Percentiles rank a stretch among this genome's conserved stretches.
phyloP scores from a whole-genome alignment of 192 early-diverging fungal species.

The Diversispora epigaea region DNA sequence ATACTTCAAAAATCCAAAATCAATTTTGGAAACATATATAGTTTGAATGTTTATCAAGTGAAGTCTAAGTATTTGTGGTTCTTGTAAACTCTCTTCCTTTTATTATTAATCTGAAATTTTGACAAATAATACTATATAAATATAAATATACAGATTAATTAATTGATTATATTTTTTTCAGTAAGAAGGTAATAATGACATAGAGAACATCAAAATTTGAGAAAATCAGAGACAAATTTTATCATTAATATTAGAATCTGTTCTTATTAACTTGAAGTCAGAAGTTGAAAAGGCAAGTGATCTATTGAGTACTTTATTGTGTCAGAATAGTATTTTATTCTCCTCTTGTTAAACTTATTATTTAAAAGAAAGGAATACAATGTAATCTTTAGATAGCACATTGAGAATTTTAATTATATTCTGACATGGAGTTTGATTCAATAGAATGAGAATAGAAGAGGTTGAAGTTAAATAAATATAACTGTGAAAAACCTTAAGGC shows the following conservation, averaged over 20 bases:
- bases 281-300: constrained; percentile 18
- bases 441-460: constrained; percentile 34
- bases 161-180: constrained; percentile 31
- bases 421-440: constrained; percentile 33
- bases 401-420: constrained; percentile 32
- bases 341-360: constrained; percentile 21
- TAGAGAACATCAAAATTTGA: constrained; percentile 33
- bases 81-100: constrained; percentile 30
- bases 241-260: constrained; percentile 27
- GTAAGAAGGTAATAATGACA: constrained; percentile 6
- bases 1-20: no score
- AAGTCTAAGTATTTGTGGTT: constrained; percentile 17
- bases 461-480: not conserved
- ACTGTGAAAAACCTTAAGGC: no score
- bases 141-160: constrained; percentile 20
- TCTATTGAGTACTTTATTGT: constrained; percentile 11
- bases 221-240: constrained; percentile 10
- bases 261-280: constrained; percentile 29
- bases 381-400: constrained; percentile 29
- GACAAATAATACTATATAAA: constrained; percentile 22
- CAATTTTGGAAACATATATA: no score
- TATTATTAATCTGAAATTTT: not conserved
- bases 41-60: constrained; percentile 15
- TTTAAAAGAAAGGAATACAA: constrained; percentile 34
- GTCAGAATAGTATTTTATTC: constrained; percentile 2